Base-by-base conservation (phyloP, 805 yeast species). In the Yarrowia sp. region DNA sequence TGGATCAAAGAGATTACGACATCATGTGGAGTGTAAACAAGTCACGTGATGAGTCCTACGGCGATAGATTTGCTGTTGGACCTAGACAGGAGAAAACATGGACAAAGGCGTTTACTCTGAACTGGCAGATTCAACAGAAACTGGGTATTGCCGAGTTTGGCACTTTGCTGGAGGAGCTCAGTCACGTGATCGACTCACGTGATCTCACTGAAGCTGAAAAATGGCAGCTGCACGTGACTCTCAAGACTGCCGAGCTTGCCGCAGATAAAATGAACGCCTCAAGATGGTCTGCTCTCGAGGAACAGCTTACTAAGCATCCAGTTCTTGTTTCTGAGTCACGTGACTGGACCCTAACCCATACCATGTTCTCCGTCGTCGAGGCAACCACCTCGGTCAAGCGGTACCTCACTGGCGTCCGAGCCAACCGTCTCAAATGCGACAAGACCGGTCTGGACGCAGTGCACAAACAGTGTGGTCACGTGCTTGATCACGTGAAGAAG, bases 1-100 rank as follows among this genome's bases (percentile, higher is more conserved):
- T 73, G 17, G 72, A 89, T 71, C 87, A 86, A 68, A 79, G 93
- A 65, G 95, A 89, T 70, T 74, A 77, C 64, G 76, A 73, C 6
- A 80, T 84, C 8, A 70, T 86, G 57, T 85, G 86, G 84, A 81
- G 83, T 63, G 75, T 81, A 69, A 85, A 83, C 13, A 72, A 75
- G 38, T 76, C 76, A 47, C 76, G 76, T 43, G 71, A 67, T n/a
- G 65, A 69, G 1, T 61, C 65, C 1, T 53, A 69, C 2, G 71
- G 75, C 14, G 68, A 68, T 1, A 66, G 65, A 11, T 69, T 68
- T 36, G 65, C 73, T 2, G 33, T 69, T 47, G 73, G 76, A n/a
- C 76, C 75, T 2, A 66, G 64, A 4, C 67, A 67, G 35, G 68
- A 69, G n/a, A 68, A 68, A 13, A 33, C 44, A 8, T 78, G 79